A percentile compares a stretch with the other conserved stretches of the same genome.
Conservation (phyloP, 2,329 filamentous ascomycete species). For the Fusarium pilosicola region DNA sequence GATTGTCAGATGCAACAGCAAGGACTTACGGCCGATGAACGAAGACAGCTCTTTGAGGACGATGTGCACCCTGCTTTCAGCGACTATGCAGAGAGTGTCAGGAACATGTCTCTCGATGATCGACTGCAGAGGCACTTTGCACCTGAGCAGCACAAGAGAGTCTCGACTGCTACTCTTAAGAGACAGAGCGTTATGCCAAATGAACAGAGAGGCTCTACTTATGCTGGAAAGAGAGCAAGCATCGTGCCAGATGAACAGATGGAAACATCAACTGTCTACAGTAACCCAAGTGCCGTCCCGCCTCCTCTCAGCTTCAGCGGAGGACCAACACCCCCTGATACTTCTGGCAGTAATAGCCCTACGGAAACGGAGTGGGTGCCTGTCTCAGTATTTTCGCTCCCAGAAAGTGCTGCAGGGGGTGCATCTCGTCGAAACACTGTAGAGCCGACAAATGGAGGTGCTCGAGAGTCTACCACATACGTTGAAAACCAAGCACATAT, state of each 20-base stretch:
- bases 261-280: not conserved
- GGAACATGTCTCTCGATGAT: not conserved
- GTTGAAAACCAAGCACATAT: constrained; percentile 13
- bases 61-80: constrained; percentile 34
- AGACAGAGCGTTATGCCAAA: not conserved
- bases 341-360: not conserved
- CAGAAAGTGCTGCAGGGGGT: not conserved
- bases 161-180: constrained; percentile 1
- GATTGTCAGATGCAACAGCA: constrained; percentile 11
- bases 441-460: not conserved
- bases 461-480: not conserved
- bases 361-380: constrained; percentile 19
- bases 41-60: constrained; percentile 9
- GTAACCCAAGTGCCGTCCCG: constrained; percentile 17
- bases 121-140: not conserved
- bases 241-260: not conserved
- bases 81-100: constrained; percentile 21
- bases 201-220: not conserved
- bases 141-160: not conserved
- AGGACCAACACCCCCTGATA: not conserved
- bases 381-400: constrained; percentile 12
- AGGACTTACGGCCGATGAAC: constrained; percentile 17
- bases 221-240: not conserved
- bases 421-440: not conserved
- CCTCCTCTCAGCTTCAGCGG: not conserved